phyloP scores from a whole-genome alignment of 2,329 filamentous ascomycete species.

The Colletotrichum phormii region DNA sequence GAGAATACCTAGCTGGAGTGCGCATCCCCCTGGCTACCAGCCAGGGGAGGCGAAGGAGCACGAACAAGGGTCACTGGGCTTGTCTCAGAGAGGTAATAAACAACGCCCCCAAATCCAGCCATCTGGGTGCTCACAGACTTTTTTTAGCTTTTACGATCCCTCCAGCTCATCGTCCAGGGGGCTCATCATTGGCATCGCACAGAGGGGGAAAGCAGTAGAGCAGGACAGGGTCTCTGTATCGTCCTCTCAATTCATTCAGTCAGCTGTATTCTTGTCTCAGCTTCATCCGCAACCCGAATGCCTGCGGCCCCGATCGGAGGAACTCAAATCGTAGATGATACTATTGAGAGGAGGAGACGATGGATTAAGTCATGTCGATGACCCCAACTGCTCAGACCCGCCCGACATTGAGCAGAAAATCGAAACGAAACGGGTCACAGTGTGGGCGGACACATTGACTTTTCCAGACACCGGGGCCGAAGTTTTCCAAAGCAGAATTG shows the following conservation, averaged over 20 bases:
- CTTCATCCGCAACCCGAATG: slow-evolving; percentile 8
- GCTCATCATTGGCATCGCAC: slow-evolving; percentile 26
- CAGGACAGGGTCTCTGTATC: slow-evolving; percentile 7
- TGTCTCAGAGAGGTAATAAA: slow-evolving; percentile 37
- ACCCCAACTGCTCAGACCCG: not conserved
- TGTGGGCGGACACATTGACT: slow-evolving; percentile 24
- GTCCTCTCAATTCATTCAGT: slow-evolving; percentile 1
- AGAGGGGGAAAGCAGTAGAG: not conserved
- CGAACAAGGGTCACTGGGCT: slow-evolving; percentile 28
- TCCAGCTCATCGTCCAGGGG: slow-evolving; percentile 36
- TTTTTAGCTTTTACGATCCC: slow-evolving; percentile 37
- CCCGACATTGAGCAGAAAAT: slow-evolving; percentile 10
- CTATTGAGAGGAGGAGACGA: not conserved
- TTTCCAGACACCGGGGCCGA: not conserved
- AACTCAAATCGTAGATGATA: slow-evolving; percentile 26
- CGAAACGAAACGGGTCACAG: slow-evolving; percentile 32
- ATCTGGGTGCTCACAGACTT: slow-evolving; percentile 35
- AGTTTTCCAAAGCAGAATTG: not conserved
- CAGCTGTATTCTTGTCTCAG: not conserved
- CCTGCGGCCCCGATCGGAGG: slow-evolving; percentile 17
- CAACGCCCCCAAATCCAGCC: slow-evolving; percentile 36
- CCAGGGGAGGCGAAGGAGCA: slow-evolving; percentile 24
- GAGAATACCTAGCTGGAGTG: slow-evolving; percentile 25
- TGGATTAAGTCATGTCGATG: not conserved
- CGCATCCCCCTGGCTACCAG: slow-evolving; percentile 11